A percentile compares a stretch with the other conserved stretches of the same genome.
These are phyloP conservation scores for Ganoderma resinaceum DNA, from an alignment of 1,284 basidiomycete species.

Conservation along the genomic window DNA sequence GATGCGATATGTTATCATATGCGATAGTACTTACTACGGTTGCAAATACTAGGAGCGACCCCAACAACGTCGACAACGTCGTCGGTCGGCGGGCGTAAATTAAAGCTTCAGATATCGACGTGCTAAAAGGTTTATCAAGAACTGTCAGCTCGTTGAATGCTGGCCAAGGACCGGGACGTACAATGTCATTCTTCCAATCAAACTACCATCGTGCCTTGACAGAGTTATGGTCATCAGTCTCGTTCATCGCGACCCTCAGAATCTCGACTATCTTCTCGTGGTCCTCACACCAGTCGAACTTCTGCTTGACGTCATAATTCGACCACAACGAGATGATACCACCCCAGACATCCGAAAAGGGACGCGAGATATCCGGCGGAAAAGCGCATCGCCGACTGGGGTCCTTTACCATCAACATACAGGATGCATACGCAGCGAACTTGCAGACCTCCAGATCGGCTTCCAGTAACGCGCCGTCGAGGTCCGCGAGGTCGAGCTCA, in stretches of 20 bases:
- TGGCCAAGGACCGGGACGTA: not conserved
- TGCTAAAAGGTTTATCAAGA: not conserved
- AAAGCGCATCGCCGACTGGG: constrained; percentile 7
- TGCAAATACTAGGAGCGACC: not conserved
- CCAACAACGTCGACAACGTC: not conserved
- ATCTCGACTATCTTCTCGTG: constrained; percentile 1
- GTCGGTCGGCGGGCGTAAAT: not conserved
- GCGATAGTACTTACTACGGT: not conserved
- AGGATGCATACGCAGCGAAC: not conserved
- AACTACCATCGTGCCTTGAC: constrained; percentile 11
- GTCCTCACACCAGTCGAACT: not conserved
- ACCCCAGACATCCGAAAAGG: constrained; percentile 7
- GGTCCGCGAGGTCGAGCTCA: constrained; percentile 7
- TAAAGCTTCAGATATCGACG: not conserved
- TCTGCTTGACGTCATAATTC: constrained; percentile 9
- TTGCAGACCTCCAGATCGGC: not conserved
- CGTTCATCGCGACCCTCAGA: constrained; percentile 9
- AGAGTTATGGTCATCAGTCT: not conserved
- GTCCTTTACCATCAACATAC: not conserved
- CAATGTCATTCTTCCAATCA: constrained; percentile 10
- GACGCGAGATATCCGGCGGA: not conserved
- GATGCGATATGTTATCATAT: not conserved
- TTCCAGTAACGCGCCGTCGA: not conserved
- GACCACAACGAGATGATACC: constrained; percentile 14
- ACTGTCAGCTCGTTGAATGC: not conserved